Conservation (phyloP, 306 rosid genomes). For the Rosa rugosa region DNA sequence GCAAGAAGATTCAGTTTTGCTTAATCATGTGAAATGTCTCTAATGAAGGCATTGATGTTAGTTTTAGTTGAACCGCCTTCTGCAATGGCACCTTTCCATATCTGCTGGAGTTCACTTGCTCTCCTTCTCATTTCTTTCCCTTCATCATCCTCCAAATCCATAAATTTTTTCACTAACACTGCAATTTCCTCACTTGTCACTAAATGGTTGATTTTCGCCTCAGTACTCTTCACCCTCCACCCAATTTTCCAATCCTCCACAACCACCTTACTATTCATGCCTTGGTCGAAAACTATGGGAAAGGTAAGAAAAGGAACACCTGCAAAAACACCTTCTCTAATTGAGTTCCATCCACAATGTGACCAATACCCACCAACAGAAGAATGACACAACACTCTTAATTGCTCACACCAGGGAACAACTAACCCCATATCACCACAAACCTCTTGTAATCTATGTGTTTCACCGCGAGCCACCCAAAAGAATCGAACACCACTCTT, state of each 20-base stretch:
- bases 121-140: slow-evolving; percentile 33
- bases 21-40: slow-evolving; percentile 26
- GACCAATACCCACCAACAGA: slow-evolving; percentile 42
- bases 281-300: slow-evolving; percentile 33
- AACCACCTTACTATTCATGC: slow-evolving; percentile 29
- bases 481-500: slow-evolving; percentile 43
- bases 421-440: slow-evolving; percentile 31
- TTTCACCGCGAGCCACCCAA: slow-evolving; percentile 38
- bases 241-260: slow-evolving; percentile 49
- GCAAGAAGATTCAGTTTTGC: too few relatives aligned
- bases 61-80: slow-evolving; percentile 32
- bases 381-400: slow-evolving; percentile 49
- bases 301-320: slow-evolving; percentile 42
- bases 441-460: slow-evolving; percentile 5
- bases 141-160: slow-evolving; percentile 29
- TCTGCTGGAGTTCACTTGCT: slow-evolving; percentile 18
- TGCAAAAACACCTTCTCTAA: slow-evolving; percentile 34
- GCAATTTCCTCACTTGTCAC: slow-evolving; percentile 32
- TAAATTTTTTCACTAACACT: slow-evolving; percentile 24
- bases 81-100: slow-evolving; percentile 22
- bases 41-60: slow-evolving; percentile 41
- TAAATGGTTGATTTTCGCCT: slow-evolving; percentile 8
- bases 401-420: slow-evolving; percentile 48
- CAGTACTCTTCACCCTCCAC: slow-evolving; percentile 21
- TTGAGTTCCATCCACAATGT: slow-evolving; percentile 50